These are phyloP conservation scores for Gamsiella multidivaricata DNA, from an alignment of 192 early-diverging fungal species.

Conservation along the genomic window DNA sequence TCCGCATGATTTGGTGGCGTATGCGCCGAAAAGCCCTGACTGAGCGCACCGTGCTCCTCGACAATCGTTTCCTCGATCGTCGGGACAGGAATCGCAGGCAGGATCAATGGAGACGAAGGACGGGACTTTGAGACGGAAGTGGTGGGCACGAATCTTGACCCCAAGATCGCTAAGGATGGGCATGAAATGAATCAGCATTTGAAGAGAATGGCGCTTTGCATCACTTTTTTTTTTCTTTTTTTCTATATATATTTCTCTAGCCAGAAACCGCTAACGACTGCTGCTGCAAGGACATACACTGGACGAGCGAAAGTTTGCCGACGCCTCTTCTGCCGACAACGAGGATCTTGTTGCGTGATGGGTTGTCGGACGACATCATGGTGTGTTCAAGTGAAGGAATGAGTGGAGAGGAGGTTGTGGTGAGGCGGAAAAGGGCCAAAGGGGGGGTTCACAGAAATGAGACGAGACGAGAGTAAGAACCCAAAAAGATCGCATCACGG, in stretches of 20 bases:
- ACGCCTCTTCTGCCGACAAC: slow-evolving; percentile 64
- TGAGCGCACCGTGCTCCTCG: background rate
- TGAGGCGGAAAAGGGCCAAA: background rate
- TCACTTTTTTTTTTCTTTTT: slow-evolving; percentile 5
- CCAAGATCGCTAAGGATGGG: slow-evolving; percentile 39
- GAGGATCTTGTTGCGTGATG: slow-evolving; percentile 68
- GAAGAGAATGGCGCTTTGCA: too few relatives aligned
- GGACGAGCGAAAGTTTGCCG: slow-evolving; percentile 61
- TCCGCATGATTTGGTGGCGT: slow-evolving; percentile 37
- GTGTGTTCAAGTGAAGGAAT: background rate
- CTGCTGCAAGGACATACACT: slow-evolving; percentile 53
- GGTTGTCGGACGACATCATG: slow-evolving; percentile 20
- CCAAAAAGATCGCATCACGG: too few relatives aligned
- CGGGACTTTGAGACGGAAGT: slow-evolving; percentile 45
- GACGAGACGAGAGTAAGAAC: background rate
- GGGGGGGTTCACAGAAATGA: too few relatives aligned
- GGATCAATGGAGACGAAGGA: slow-evolving; percentile 43
- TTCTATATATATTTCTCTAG: background rate
- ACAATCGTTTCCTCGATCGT: slow-evolving; percentile 37
- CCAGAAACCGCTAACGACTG: too few relatives aligned
- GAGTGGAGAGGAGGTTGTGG: background rate
- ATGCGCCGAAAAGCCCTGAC: background rate
- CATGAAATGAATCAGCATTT: too few relatives aligned
- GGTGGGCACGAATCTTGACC: slow-evolving; percentile 49
- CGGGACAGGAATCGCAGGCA: slow-evolving; percentile 49